phyloP scores from a whole-genome alignment of 192 early-diverging fungal species.

The Podila verticillata region DNA sequence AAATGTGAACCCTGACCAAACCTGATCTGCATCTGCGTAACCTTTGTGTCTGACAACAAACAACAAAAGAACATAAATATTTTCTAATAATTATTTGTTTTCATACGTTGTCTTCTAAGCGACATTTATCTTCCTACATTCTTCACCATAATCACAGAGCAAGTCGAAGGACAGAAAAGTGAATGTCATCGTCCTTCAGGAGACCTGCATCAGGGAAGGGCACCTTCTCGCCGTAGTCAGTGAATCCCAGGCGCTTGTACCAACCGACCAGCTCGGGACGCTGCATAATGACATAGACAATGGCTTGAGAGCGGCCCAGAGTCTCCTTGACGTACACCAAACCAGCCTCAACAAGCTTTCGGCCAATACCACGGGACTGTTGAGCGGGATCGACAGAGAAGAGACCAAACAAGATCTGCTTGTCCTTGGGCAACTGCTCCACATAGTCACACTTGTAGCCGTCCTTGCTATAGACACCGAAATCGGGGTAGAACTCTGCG shows the following conservation, averaged over 20 bases:
- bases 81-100: too few species aligned
- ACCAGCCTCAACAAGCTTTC: constrained; percentile 52
- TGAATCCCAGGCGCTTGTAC: constrained; percentile 59
- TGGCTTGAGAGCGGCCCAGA: constrained; percentile 42
- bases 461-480: constrained; percentile 36
- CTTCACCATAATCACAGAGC: constrained; percentile 5
- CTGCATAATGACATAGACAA: constrained; percentile 53
- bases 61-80: too few species aligned
- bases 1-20: too few species aligned
- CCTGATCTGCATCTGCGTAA: too few species aligned
- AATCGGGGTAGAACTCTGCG: constrained; percentile 30
- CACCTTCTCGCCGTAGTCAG: constrained; percentile 53
- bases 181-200: constrained; percentile 41
- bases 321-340: constrained; percentile 38
- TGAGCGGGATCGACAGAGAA: constrained; percentile 55
- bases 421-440: constrained; percentile 20
- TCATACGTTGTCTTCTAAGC: too few species aligned
- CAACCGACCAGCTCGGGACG: constrained; percentile 54
- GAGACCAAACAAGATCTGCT: constrained; percentile 58
- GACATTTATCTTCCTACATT: too few species aligned
- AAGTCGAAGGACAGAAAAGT: constrained; percentile 51
- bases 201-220: constrained; percentile 52
- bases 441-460: constrained; percentile 15
- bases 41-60: too few species aligned
- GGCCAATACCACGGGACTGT: constrained; percentile 62